Base-by-base conservation (phyloP, 805 yeast species). In the Starmerella davenportii region DNA sequence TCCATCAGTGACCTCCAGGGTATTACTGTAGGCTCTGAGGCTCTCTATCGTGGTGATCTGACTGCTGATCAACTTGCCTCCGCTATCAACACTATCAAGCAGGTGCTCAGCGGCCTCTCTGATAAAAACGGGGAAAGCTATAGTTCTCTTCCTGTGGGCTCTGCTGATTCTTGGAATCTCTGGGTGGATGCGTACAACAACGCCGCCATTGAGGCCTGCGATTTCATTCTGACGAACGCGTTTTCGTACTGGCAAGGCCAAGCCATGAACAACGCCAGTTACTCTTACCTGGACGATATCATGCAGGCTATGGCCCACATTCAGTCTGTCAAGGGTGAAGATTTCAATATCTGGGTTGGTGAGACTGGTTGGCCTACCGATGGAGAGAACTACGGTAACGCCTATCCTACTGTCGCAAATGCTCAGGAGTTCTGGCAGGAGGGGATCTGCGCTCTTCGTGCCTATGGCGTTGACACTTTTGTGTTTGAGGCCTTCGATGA, bases 201-300 rank as follows among this genome's bases (percentile, higher is more conserved):
- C 37, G 71, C 77, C 20, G 93, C 79, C 40, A 75, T 87, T 56
- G 52, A 72, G 58, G 85, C 82, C 38, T 66, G 92, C 35, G 96
- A 87, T 59, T 66, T 81, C 52, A 74, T 84, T 44, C 79, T 76
- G 59, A 93, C 94, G 54, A 87, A 87, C 58, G 95, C 95, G 37
- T 87, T 87, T 71, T 80, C 95, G 7, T 87, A 85, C 76, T 87
- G 96, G 96, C 96, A 87, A 67, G 95, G 95, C 33, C 95, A 84
- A 66, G 69, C 82, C 49, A 70, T 69, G 70, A 55, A 60, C 36
- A 85, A 85, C 60, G 72, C 95, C 21, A 73, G 93, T 15, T 80
- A 72, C 69, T 82, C 95, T 2, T 87, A 85, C 77, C 72, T 82
- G 50, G 95, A 85, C 59, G 95, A 87, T 60, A 81, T 87, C 60